These are phyloP conservation scores for Botrytis medusae DNA, from an alignment of 2,329 filamentous ascomycete genomes.

Conservation along the genomic window DNA sequence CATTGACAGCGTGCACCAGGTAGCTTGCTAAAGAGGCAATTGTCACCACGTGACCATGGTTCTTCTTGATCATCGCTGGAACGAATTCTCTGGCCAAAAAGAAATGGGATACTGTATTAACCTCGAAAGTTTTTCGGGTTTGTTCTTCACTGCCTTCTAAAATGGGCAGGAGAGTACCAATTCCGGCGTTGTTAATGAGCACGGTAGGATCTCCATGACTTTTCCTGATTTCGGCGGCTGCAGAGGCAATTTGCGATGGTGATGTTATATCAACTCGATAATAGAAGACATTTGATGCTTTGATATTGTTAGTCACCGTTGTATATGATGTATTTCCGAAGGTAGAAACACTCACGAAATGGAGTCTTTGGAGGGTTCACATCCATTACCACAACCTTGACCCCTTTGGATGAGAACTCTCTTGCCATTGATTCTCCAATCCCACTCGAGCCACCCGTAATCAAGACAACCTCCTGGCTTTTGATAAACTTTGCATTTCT, in stretches of 20 bases:
- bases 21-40: conserved; percentile 51
- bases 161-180: conserved; percentile 58
- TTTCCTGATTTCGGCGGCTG: conserved; percentile 53
- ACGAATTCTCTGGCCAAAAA: conserved; percentile 65
- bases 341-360: conserved; percentile 27
- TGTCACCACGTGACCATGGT: conserved; percentile 73
- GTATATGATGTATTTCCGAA: conserved; percentile 8
- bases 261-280: conserved; percentile 69
- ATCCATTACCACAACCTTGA: conserved; percentile 71
- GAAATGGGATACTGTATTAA: conserved; percentile 68
- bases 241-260: conserved; percentile 50
- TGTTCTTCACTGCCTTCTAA: conserved; percentile 55
- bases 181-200: conserved; percentile 70
- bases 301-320: conserved; percentile 2
- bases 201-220: conserved; percentile 64
- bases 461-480: conserved; percentile 65
- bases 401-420: conserved; percentile 59
- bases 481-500: conserved; percentile 58
- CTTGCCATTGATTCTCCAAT: conserved; percentile 59
- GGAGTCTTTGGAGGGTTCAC: conserved; percentile 52
- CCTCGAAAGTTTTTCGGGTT: conserved; percentile 65
- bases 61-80: conserved; percentile 59
- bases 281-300: conserved; percentile 57
- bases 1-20: conserved; percentile 36
- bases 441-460: conserved; percentile 74